phyloP scores from a whole-genome alignment of 2,329 filamentous ascomycete genomes.

The Diaporthe eres region DNA sequence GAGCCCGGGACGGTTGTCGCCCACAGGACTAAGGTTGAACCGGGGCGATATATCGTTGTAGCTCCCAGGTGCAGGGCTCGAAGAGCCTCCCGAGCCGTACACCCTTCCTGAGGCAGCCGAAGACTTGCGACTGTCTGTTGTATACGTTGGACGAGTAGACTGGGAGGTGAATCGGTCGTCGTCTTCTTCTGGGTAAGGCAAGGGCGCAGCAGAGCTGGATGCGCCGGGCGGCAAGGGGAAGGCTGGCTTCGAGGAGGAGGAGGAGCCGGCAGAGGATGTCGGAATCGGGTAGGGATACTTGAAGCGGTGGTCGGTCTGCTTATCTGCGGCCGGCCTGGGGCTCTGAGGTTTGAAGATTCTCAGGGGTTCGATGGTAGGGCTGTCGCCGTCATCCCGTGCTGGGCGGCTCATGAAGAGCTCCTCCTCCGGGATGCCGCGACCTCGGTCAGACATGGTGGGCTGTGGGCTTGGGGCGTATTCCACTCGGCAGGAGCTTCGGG shows the following conservation, averaged over 20 bases:
- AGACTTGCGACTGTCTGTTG: slow-evolving; percentile 55
- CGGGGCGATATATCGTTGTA: slow-evolving; percentile 68
- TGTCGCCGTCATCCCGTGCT: slow-evolving; percentile 69
- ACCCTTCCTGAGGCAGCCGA: slow-evolving; percentile 50
- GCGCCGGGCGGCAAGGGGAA: slow-evolving; percentile 78
- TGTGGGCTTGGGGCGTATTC: slow-evolving; percentile 39
- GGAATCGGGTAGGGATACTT: slow-evolving; percentile 64
- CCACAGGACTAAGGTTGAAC: slow-evolving; percentile 67
- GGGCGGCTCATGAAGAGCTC: slow-evolving; percentile 84
- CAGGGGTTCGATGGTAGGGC: slow-evolving; percentile 85
- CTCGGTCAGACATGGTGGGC: slow-evolving; percentile 61
- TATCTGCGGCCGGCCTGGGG: slow-evolving; percentile 64
- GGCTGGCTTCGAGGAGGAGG: slow-evolving; percentile 65
- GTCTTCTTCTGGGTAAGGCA: slow-evolving; percentile 81
- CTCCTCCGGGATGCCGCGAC: slow-evolving; percentile 79
- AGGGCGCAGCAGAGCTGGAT: slow-evolving; percentile 76
- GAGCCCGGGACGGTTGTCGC: slow-evolving; percentile 74
- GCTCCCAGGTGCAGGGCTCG: slow-evolving; percentile 53
- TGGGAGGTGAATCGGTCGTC: slow-evolving; percentile 59
- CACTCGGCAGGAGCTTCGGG: slow-evolving; percentile 27
- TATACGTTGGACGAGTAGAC: slow-evolving; percentile 58
- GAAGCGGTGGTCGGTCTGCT: slow-evolving; percentile 59
- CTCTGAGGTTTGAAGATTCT: slow-evolving; percentile 86
- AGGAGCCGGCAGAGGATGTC: slow-evolving; percentile 54
- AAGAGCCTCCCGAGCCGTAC: slow-evolving; percentile 52